Conservation (phyloP, 164 flowering plant genomes). For the Akebia trifoliata region DNA sequence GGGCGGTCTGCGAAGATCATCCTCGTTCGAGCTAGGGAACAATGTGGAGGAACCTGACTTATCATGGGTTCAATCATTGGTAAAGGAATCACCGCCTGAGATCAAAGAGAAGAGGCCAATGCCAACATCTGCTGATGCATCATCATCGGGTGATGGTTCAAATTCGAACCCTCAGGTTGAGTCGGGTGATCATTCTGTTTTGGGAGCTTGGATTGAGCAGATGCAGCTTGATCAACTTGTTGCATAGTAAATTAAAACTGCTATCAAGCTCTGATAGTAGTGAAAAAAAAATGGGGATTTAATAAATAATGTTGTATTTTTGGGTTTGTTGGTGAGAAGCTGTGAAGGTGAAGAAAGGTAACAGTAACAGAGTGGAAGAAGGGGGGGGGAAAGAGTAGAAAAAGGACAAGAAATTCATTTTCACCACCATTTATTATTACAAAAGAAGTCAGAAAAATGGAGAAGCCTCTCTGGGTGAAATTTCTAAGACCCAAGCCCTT, state of each 20-base stretch:
- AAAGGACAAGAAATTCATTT: no score
- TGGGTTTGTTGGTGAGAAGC: constrained; percentile 18
- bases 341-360: constrained; percentile 7
- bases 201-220: constrained; percentile 86
- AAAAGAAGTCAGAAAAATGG: constrained; percentile 8
- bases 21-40: constrained; percentile 59
- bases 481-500: no score
- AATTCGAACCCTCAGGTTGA: no score
- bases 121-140: constrained; percentile 18
- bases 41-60: constrained; percentile 82
- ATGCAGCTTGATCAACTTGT: constrained; percentile 86
- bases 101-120: constrained; percentile 39
- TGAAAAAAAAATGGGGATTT: not conserved
- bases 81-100: constrained; percentile 83
- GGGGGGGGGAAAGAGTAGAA: no score
- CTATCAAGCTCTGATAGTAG: constrained; percentile 18
- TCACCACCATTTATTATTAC: constrained; percentile 18
- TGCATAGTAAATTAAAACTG: constrained; percentile 42
- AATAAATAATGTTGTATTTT: no score
- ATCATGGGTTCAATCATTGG: constrained; percentile 91
- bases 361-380: constrained; percentile 4
- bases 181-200: constrained; percentile 54
- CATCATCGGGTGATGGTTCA: constrained; percentile 29
- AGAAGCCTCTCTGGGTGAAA: constrained; percentile 13
- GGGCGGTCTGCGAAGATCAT: no score